Evolutionary conservation across 1,284 basidiomycete species (phyloP), one percentile per base, ranked within the genome.

Genomic region (Cryptococcus sp.): DNA sequence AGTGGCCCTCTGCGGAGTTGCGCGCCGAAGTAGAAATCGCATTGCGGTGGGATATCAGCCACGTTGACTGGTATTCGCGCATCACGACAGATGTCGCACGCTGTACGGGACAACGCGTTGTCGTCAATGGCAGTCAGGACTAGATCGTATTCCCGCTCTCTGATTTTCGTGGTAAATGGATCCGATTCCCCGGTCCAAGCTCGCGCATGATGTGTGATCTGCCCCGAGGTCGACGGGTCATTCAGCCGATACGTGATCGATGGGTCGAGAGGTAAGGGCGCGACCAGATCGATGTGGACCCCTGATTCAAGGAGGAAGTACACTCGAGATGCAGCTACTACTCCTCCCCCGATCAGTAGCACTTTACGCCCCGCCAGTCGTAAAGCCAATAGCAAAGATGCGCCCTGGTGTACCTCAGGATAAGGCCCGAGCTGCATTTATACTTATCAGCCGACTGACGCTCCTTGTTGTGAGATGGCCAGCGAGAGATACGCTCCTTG

Each of bases 11-110:
- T 85, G 40, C 92, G 87, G 59, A 98, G 88, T 73, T 94, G 89
- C 1, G 91, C 90, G 47, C 96, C 96, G 80, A 99, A 99, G 82
- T 96, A 99, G 75, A 99, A 99, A 80, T 99, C 95, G 82, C 95
- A 99, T 57, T 86, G 85, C 49, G 90, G 86, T 3, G 95, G 96
- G 51, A 98, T 91, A 80, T 99, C 95, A 35, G 96, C 95, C 58
- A 94, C 93, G 78, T 99, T 99, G 62, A 96, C 88, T 3, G 93
- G 91, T 52, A 97, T 89, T 53, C 82, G 84, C 47, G 80, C 82
- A 30, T 82, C 80, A 52, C 92, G 82, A 70, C 89, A 89, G 65
- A 89, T 82, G 15, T 83, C 76, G 71, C 86, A 91, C 54, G 98
- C 93, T 38, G 66, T 51, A 80, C 80, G 63, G 43, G 87, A 91